Evolutionary conservation across 1,284 basidiomycete genomes (phyloP), one percentile per base, ranked within the genome.

Genomic region (Boletellus deceptivus): DNA sequence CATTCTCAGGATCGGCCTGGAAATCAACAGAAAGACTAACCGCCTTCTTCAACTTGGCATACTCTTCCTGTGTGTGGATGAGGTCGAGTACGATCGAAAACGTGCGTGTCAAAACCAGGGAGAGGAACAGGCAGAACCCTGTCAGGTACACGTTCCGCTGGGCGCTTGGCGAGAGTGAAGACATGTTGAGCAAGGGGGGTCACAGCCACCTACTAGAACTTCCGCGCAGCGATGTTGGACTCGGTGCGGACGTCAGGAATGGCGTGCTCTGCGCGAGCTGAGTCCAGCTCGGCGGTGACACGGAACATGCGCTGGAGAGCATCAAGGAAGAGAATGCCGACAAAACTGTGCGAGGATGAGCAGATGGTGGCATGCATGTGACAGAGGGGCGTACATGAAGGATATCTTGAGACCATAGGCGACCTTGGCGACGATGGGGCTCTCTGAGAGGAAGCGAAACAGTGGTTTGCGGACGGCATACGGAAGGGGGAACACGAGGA

Each of bases 251-350:
- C 82, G 63, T 93, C 89, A 29, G 82, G 75, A 8, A 76, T 56
- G 50, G 78, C 78, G 41, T 72, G 65, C 27, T 78, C 78, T 41
- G 76, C 67, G 64, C 88, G 91, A 16, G 89, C 84, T 20, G 81
- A 65, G 39, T 94, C 87, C 0, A 82, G 72, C 70, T 93, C 88
- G 5, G 83, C 78, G 16, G 86, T 85, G 35, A 96, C 86, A 52
- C 91, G 83, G 75, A 89, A 83, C 91, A 97, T 95, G 57, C 94
- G 82, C 72, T 98, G 94, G 38, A 96, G 76, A 24, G 95, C 93
- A 60, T 98, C 94, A n/a, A 84, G 75, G 60, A 93, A 93, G 39
- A 91, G 74, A 7, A 98, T 83, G 1, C 76, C 90, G 1, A 97
- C 86, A 63, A 96, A 97, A 57, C 92, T 94, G 60, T 14, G 37